These are phyloP conservation scores for Trametes gibbosa DNA, from an alignment of 768 basidiomycete species.

Conservation along the genomic window DNA sequence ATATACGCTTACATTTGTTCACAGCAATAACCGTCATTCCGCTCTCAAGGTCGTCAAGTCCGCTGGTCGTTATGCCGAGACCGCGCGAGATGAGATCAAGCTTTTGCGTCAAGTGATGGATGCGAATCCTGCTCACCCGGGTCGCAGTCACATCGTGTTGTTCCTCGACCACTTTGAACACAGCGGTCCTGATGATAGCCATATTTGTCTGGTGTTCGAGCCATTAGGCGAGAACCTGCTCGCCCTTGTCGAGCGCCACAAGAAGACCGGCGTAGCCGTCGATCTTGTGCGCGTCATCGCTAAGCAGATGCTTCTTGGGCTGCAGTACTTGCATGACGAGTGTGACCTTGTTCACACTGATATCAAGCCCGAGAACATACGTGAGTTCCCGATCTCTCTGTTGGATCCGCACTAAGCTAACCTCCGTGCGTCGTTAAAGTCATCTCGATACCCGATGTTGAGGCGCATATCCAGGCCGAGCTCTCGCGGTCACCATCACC, in stretches of 20 bases:
- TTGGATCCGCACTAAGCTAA: conserved; percentile 4
- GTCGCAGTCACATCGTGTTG: conserved; percentile 78
- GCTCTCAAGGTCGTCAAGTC: conserved; percentile 96
- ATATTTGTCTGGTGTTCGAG: conserved; percentile 91
- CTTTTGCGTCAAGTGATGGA: conserved; percentile 74
- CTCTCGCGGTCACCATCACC: conserved; percentile 66
- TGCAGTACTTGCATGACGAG: conserved; percentile 91
- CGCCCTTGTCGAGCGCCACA: conserved; percentile 71
- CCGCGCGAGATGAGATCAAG: conserved; percentile 95
- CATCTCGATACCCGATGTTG: conserved; percentile 80
- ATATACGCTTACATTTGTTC: conserved; percentile 16
- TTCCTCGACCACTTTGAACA: conserved; percentile 91
- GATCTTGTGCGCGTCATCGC: conserved; percentile 83
- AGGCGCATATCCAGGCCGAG: conserved; percentile 68
- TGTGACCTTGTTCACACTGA: conserved; percentile 92
- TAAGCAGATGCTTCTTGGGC: conserved; percentile 81
- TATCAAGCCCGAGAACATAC: conserved; percentile 93
- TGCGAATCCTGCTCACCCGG: conserved; percentile 72
- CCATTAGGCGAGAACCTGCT: conserved; percentile 79
- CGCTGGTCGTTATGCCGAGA: conserved; percentile 92
- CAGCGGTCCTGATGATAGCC: conserved; percentile 63
- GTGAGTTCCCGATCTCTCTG: conserved; percentile 47
- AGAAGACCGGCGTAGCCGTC: conserved; percentile 80
- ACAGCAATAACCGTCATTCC: conserved; percentile 71
- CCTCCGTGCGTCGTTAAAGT: conserved; percentile 42